These are phyloP conservation scores for Alternaria ethzedia DNA, from an alignment of 2,329 filamentous ascomycete species.

Conservation along the genomic window DNA sequence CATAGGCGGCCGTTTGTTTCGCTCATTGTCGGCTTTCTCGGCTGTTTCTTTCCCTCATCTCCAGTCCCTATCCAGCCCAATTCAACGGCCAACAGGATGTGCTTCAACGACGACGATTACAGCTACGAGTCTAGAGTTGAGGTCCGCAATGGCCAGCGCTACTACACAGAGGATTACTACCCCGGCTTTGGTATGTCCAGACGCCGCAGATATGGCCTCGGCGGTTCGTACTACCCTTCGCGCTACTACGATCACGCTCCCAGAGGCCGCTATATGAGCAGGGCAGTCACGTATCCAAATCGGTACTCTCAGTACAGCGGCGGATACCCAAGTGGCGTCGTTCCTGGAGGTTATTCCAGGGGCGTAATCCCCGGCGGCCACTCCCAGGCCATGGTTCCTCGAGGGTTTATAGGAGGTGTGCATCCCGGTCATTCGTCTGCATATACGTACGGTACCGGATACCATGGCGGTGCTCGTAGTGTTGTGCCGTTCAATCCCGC, in stretches of 20 bases:
- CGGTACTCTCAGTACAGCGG: slow-evolving; percentile 12
- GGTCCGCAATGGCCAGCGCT: slow-evolving; percentile 17
- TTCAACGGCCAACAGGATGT: slow-evolving; percentile 24
- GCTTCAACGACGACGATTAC: slow-evolving; percentile 27
- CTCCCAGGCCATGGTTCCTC: slow-evolving; percentile 1
- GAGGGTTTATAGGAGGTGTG: not conserved
- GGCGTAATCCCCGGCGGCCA: slow-evolving; percentile 6
- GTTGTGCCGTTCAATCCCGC: slow-evolving; percentile 25
- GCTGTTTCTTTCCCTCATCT: not conserved
- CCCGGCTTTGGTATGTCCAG: slow-evolving; percentile 21
- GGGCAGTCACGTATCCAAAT: slow-evolving; percentile 7
- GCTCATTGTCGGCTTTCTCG: not conserved
- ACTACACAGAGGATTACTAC: slow-evolving; percentile 13
- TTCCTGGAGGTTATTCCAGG: slow-evolving; percentile 3
- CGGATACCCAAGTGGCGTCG: slow-evolving; percentile 1
- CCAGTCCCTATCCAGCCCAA: not conserved
- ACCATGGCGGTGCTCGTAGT: slow-evolving; percentile 22
- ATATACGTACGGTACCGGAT: slow-evolving; percentile 19
- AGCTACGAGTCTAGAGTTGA: slow-evolving; percentile 22
- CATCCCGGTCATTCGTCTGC: slow-evolving; percentile 12
- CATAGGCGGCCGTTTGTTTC: slow-evolving; percentile 2
- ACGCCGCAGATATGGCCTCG: slow-evolving; percentile 27
- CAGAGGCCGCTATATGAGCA: slow-evolving; percentile 9
- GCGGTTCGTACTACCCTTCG: slow-evolving; percentile 36
- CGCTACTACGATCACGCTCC: slow-evolving; percentile 33